Conservation (phyloP, 768 basidiomycete genomes). For the Lyophyllum decastes region DNA sequence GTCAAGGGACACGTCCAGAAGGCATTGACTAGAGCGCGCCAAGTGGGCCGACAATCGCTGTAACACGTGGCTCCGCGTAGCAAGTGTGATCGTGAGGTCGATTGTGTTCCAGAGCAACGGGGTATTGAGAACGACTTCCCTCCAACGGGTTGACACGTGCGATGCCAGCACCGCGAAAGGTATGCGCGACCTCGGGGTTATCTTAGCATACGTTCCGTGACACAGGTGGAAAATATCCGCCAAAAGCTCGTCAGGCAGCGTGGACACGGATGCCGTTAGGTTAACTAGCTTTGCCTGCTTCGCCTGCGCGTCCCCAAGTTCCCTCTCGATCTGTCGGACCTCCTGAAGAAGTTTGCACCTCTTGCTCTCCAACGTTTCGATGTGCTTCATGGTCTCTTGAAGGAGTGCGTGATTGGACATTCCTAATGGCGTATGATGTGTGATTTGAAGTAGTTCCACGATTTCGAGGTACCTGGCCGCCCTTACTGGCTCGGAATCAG, state of each 20-base stretch:
- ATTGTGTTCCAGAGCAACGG: conserved; percentile 48
- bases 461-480: not conserved
- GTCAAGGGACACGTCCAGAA: conserved; percentile 36
- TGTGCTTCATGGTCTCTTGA: conserved; percentile 14
- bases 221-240: conserved; percentile 37
- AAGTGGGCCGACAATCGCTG: conserved; percentile 36
- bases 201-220: conserved; percentile 18
- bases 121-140: conserved; percentile 37
- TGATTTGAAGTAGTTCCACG: not conserved
- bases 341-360: conserved; percentile 33
- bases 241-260: conserved; percentile 43
- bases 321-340: conserved; percentile 31
- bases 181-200: conserved; percentile 1
- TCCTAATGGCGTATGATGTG: not conserved
- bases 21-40: conserved; percentile 35
- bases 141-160: conserved; percentile 48
- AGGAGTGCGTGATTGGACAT: conserved; percentile 5
- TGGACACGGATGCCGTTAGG: conserved; percentile 30
- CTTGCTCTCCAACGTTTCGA: conserved; percentile 28
- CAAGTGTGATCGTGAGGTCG: conserved; percentile 27
- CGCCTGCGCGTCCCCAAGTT: conserved; percentile 31
- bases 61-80: conserved; percentile 18
- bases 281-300: conserved; percentile 36
- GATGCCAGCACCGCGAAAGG: conserved; percentile 41
- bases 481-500: not conserved